Evolutionary conservation across 1,139 yeast species (phyloP).

Genomic region (Pichia sp.): DNA sequence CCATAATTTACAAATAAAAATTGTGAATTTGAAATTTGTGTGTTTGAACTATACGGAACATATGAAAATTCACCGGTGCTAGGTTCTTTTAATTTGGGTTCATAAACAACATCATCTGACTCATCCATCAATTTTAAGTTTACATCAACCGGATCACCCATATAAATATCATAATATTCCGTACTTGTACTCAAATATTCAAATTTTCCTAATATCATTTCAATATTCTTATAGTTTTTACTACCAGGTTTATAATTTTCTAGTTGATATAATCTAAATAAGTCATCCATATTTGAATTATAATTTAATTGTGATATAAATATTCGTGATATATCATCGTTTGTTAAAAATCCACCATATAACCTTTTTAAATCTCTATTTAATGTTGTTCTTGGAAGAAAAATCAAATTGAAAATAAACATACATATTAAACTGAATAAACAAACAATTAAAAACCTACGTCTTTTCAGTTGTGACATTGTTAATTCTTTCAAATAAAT

Average conservation of each 20-base stretch:
- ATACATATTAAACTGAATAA: constrained; percentile 40
- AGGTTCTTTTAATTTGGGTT: constrained; percentile 46
- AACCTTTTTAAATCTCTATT: constrained; percentile 76
- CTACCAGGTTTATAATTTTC: constrained; percentile 36
- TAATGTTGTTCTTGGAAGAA: constrained; percentile 80
- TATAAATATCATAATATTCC: constrained; percentile 54
- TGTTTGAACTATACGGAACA: constrained; percentile 33
- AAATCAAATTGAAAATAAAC: constrained; percentile 58
- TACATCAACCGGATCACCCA: constrained; percentile 46
- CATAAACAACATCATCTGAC: constrained; percentile 20
- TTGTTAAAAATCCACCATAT: constrained; percentile 58
- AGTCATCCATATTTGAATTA: constrained; percentile 30
- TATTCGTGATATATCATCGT: constrained; percentile 55
- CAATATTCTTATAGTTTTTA: constrained; percentile 35
- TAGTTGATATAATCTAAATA: constrained; percentile 34
- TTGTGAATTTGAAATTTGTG: constrained; percentile 25
- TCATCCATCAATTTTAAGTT: constrained; percentile 37
- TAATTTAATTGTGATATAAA: constrained; percentile 34
- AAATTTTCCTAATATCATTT: constrained; percentile 18
- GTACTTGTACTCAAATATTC: constrained; percentile 33
- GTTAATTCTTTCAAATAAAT: constrained; percentile 23
- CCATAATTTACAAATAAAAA: constrained; percentile 33
- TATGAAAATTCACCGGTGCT: constrained; percentile 45
- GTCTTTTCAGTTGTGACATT: constrained; percentile 23
- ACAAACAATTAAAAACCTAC: constrained; percentile 33